Evolutionary conservation across 75 land plant genomes (phyloP).

Genomic region (Cunninghamia lanceolata): DNA sequence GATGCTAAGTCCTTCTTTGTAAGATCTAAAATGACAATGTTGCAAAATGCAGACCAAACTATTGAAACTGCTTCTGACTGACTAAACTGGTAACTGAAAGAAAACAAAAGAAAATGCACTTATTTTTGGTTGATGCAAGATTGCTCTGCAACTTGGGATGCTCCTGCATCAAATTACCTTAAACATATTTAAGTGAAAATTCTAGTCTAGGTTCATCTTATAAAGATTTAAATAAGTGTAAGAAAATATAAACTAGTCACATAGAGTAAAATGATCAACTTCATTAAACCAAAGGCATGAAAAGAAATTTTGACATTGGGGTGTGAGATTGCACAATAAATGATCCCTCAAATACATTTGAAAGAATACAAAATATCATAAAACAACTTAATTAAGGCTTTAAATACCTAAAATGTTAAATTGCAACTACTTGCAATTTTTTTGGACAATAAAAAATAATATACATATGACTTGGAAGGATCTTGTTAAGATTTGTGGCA

Average conservation of each 20-base stretch:
- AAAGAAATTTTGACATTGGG: constrained; percentile 95
- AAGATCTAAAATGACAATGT: too few species aligned
- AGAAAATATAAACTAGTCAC: constrained; percentile 96
- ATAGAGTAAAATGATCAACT: constrained; percentile 90
- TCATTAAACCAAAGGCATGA: constrained; percentile 99
- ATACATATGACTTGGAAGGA: constrained; percentile 87
- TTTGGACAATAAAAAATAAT: not conserved
- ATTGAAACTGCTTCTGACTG: too few species aligned
- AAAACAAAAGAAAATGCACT: too few species aligned
- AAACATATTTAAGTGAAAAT: constrained; percentile 80
- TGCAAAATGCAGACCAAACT: too few species aligned
- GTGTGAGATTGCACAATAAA: constrained; percentile 91
- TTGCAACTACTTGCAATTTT: not conserved
- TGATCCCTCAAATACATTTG: constrained; percentile 98
- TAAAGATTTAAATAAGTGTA: constrained; percentile 87
- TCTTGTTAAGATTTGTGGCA: constrained; percentile 62
- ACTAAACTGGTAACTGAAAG: too few species aligned
- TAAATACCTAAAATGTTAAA: not conserved
- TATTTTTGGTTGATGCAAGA: too few species aligned
- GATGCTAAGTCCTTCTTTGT: too few species aligned
- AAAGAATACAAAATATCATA: constrained; percentile 1
- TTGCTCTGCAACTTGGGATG: too few species aligned
- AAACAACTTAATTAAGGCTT: not conserved
- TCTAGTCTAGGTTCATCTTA: constrained; percentile 65
- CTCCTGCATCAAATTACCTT: too few species aligned